Percentiles rank a stretch among this genome's conserved stretches.
Evolutionary conservation across 2,329 filamentous ascomycete species (phyloP).

Genomic region (Verticillium zaregamsianum): DNA sequence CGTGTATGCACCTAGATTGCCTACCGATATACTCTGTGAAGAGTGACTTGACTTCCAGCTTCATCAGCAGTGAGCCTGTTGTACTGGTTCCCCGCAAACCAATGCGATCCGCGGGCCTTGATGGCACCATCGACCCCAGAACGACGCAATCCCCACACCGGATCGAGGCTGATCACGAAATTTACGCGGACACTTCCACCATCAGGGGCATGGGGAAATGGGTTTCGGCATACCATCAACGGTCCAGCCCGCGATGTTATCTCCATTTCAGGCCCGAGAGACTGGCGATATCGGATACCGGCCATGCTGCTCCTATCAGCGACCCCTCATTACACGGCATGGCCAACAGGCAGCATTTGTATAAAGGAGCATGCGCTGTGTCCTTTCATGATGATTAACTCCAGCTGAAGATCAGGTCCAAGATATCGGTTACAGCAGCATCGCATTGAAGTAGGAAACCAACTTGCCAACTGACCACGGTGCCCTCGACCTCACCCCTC

Average conservation of each 20-base stretch:
- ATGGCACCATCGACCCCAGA: constrained; percentile 9
- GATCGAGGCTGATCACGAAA: constrained; percentile 10
- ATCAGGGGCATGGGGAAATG: neutral
- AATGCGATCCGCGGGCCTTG: neutral
- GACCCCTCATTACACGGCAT: neutral
- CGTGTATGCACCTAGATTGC: neutral
- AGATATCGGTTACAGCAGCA: too few relatives aligned
- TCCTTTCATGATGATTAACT: neutral
- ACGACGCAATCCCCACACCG: constrained; percentile 7
- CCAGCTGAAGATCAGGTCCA: too few relatives aligned
- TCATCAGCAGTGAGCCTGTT: neutral
- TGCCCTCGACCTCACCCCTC: too few relatives aligned
- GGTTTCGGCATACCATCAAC: neutral
- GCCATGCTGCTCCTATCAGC: neutral
- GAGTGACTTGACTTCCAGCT: neutral
- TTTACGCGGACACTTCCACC: constrained; percentile 6
- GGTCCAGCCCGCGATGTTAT: neutral
- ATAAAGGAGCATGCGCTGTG: neutral
- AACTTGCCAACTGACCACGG: too few relatives aligned
- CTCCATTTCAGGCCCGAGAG: neutral
- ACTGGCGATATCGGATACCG: neutral
- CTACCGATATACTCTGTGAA: neutral
- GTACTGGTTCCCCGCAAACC: neutral
- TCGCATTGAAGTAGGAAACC: too few relatives aligned
- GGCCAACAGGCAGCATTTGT: neutral